Evolutionary conservation across 768 basidiomycete species (phyloP).

Genomic region (Coprinellus micaceus): DNA sequence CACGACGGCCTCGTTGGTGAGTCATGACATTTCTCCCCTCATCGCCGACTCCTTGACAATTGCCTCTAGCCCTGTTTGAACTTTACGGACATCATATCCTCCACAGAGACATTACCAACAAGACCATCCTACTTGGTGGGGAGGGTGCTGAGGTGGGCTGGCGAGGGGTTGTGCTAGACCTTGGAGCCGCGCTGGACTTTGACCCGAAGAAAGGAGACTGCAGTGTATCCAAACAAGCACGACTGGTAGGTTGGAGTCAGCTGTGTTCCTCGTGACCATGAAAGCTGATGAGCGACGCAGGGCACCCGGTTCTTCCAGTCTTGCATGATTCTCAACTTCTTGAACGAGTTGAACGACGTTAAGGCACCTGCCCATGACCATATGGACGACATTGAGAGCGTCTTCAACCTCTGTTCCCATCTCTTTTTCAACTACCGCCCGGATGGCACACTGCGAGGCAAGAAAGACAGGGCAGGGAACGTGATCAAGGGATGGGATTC

Average conservation of each 20-base stretch:
- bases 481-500: too few relatives aligned
- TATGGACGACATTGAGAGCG: too few relatives aligned
- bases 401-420: too few relatives aligned
- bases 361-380: too few relatives aligned
- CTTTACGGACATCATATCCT: neutral
- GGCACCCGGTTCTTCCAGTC: neutral
- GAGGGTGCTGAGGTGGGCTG: neutral
- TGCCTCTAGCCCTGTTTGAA: neutral
- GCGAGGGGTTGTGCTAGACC: neutral
- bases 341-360: too few relatives aligned
- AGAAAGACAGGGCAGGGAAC: too few relatives aligned
- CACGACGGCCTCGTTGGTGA: neutral
- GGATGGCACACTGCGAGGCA: too few relatives aligned
- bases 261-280: too few relatives aligned
- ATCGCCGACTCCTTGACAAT: too few relatives aligned
- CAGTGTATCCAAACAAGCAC: neutral
- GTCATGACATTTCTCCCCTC: neutral
- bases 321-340: neutral
- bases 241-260: neutral
- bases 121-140: neutral
- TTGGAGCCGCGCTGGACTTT: neutral
- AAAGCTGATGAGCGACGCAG: neutral
- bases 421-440: too few relatives aligned
- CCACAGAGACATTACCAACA: neutral
- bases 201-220: too few relatives aligned